Evolutionary conservation across 2,329 filamentous ascomycete species (phyloP).

Genomic region (Scedosporium apiospermum): DNA sequence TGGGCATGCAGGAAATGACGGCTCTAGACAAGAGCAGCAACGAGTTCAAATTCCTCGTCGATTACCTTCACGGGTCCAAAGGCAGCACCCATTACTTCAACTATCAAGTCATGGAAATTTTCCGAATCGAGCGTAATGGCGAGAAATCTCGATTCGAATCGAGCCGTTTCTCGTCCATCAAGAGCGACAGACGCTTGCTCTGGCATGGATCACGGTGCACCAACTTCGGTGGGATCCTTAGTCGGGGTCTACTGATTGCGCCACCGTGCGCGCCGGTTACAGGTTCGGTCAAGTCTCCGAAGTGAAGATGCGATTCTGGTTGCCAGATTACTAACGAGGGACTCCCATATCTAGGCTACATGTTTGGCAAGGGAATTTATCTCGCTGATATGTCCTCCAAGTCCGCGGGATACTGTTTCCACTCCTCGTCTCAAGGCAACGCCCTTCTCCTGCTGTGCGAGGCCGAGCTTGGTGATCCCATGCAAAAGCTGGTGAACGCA

Average conservation of each 20-base stretch:
- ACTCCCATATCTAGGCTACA: constrained; percentile 47
- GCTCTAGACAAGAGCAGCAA: constrained; percentile 44
- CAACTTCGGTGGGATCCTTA: constrained; percentile 81
- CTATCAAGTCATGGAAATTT: constrained; percentile 64
- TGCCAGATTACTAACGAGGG: no score
- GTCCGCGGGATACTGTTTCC: constrained; percentile 67
- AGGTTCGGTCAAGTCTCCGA: no score
- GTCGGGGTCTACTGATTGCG: constrained; percentile 81
- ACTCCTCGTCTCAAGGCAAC: constrained; percentile 52
- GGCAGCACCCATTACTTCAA: constrained; percentile 55
- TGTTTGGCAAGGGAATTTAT: constrained; percentile 88
- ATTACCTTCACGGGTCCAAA: constrained; percentile 59
- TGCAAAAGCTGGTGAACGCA: constrained; percentile 50
- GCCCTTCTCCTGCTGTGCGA: constrained; percentile 77
- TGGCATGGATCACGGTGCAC: constrained; percentile 82
- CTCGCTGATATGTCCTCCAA: constrained; percentile 79
- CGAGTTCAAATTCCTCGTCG: constrained; percentile 56
- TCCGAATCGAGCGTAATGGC: constrained; percentile 68
- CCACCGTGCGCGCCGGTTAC: constrained; percentile 71
- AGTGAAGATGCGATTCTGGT: no score
- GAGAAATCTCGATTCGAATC: constrained; percentile 61
- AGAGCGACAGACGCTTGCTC: constrained; percentile 63
- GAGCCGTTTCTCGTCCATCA: constrained; percentile 39
- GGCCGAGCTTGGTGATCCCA: constrained; percentile 63
- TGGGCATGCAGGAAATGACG: constrained; percentile 70